Evolutionary conservation across 2,329 filamentous ascomycete species (phyloP).

Genomic region (Lachnellula occidentalis): DNA sequence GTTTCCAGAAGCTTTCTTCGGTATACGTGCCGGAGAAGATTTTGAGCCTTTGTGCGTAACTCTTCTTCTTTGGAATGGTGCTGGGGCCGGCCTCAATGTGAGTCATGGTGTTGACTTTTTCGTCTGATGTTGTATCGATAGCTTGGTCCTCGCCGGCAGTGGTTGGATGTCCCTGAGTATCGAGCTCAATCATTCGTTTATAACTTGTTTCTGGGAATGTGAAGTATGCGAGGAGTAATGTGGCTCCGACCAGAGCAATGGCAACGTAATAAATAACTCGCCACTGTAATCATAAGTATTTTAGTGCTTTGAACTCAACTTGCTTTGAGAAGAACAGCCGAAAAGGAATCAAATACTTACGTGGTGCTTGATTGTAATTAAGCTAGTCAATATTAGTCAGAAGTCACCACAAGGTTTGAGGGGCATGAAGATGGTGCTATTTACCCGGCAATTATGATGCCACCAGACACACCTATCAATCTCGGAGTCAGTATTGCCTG

Average conservation of each 20-base stretch:
- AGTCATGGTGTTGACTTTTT: background rate
- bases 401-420: constrained; percentile 21
- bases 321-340: background rate
- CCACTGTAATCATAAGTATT: constrained; percentile 31
- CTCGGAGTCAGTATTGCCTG: too few relatives aligned
- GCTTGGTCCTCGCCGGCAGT: background rate
- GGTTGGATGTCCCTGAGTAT: constrained; percentile 24
- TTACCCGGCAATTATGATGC: constrained; percentile 45
- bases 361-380: constrained; percentile 41
- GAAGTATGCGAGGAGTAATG: constrained; percentile 44
- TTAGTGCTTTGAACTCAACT: background rate
- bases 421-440: constrained; percentile 32
- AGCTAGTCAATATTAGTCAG: constrained; percentile 32
- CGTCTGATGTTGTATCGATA: background rate
- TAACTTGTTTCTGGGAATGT: constrained; percentile 52
- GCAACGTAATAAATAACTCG: constrained; percentile 47
- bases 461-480: constrained; percentile 38
- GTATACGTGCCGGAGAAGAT: constrained; percentile 18
- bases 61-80: constrained; percentile 11
- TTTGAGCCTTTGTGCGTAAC: constrained; percentile 11
- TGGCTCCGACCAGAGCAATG: constrained; percentile 42
- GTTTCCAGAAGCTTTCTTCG: constrained; percentile 33
- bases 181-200: constrained; percentile 23
- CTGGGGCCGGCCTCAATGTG: background rate
- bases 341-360: background rate